Conservation (phyloP, 352 stramenopile genomes). For the Phytophthora cactorum region DNA sequence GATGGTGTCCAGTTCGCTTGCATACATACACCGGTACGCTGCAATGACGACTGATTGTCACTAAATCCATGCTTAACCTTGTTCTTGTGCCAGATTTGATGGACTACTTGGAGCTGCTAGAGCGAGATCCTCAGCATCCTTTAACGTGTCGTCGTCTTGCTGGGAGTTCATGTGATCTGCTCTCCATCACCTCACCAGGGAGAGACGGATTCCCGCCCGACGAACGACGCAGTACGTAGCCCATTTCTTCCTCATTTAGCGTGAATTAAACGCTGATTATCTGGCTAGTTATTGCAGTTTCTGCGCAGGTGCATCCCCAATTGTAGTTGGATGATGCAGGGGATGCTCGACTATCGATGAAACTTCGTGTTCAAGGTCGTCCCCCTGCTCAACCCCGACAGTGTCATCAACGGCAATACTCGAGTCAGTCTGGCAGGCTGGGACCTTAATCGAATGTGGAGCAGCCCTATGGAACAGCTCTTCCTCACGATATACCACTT, state of each 20-base stretch:
- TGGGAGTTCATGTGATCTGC: conserved; percentile 84
- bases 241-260: background rate
- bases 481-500: conserved; percentile 85
- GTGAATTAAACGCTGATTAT: background rate
- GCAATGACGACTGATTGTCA: background rate
- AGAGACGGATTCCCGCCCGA: conserved; percentile 51
- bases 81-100: conserved; percentile 55
- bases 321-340: conserved; percentile 93
- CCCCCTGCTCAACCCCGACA: conserved; percentile 94
- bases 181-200: conserved; percentile 84
- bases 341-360: conserved; percentile 88
- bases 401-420: conserved; percentile 93
- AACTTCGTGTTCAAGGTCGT: conserved; percentile 92
- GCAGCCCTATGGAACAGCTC: conserved; percentile 75
- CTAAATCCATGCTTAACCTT: background rate
- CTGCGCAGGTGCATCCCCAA: conserved; percentile 90
- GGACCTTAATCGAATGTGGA: conserved; percentile 87
- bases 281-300: conserved; percentile 79
- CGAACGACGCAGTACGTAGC: conserved; percentile 52
- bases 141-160: conserved; percentile 66
- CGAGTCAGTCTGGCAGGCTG: conserved; percentile 86
- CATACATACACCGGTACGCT: conserved; percentile 83
- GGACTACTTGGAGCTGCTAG: conserved; percentile 70
- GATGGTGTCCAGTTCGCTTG: conserved; percentile 87
- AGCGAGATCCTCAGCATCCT: conserved; percentile 52